Evolutionary conservation across 441 rosid genomes (phyloP), one percentile per base, ranked within the genome.

Genomic region (Populus hybrid): DNA sequence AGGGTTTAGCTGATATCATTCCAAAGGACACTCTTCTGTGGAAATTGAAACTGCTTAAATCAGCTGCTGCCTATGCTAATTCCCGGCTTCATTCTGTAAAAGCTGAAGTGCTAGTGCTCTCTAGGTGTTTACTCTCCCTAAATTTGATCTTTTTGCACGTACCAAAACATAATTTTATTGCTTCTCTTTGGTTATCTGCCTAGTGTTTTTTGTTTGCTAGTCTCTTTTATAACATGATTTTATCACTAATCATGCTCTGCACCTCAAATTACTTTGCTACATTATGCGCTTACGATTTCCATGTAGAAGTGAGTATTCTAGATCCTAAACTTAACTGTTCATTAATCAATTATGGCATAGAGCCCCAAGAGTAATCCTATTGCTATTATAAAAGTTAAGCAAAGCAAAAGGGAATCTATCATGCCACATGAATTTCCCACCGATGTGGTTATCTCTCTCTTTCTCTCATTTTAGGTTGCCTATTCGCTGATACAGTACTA

Each of bases 71-170:
- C 26, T 89, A 82, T 83, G 88, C 91, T 74, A 90, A 89, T 82
- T 79, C 89, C 70, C 92, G 88, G 79, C 86, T 92, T 66, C 92
- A 88, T 86, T 88, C 87, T 72, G 87, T 92, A 80, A 81, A 85
- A 82, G 91, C 93, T 66, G 89, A 82, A 73, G 87, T 87, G 40
- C 86, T 92, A 35, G 74, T 92, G 76, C 89, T 92, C 42, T 78
- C 85, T 77, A 88, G 92, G 97, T 89, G 23, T 36, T 26, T 77
- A 23, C 4, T 54, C 65, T 30, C 16, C 24, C 75, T 28, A 8
- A n/a, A 72, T 34, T 23, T 50, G 11, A 34, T 50, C 57, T 50
- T 50, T 38, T 50, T 50, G 20, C 57, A 50, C 7, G 57, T 50
- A 16, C 20, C 57, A 50, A 50, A 50, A 50, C 57, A 50, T 50